Evolutionary conservation across 208 protist species (phyloP), one percentile per base, ranked within the genome.

Genomic region (Leishmania turanica): DNA sequence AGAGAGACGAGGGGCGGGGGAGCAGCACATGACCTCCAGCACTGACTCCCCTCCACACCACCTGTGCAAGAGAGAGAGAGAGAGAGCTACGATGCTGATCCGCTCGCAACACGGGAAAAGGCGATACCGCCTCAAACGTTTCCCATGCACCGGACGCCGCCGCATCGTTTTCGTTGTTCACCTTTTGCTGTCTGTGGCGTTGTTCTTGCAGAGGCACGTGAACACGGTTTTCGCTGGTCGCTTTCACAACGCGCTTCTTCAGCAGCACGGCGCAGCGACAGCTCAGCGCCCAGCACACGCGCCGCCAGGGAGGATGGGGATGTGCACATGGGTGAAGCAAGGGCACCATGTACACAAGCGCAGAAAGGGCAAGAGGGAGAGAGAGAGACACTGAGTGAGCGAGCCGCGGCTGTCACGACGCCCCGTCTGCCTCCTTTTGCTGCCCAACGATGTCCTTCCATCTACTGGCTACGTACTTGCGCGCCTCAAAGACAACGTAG

Each of bases 401-500:
- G 45, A 31, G 17, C 45, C 37, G 42, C 42, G 45, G 21, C 37
- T 31, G 34, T 75, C 71, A 47, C 34, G 5, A 70, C 34, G 34
- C 54, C n/a, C 69, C 70, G 21, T 73, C 73, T 1, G 71, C 58
- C 2, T 77, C 74, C 17, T 19, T 78, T 62, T 84, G 72, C 69
- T 76, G 82, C 7, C 66, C 62, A 2, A 91, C 37, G 76, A 96
- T 89, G 13, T 76, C 45, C 60, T 89, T 93, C 93, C 93, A 96
- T 62, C 88, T 79, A 19, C 78, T 73, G 31, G 84, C 88, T 1
- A 96, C 89, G 34, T 94, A 85, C 75, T 86, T 84, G 31, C 91
- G 86, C 6, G 91, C 84, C 79, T 94, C 90, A 72, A 96, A 91
- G 7, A 95, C 21, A 37, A 89, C 78, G 70, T 96, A 94, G 31